Percentiles rank a stretch among this genome's conserved stretches.
Conservation (phyloP, 257 asterid genomes). For the Perilla frutescens region DNA sequence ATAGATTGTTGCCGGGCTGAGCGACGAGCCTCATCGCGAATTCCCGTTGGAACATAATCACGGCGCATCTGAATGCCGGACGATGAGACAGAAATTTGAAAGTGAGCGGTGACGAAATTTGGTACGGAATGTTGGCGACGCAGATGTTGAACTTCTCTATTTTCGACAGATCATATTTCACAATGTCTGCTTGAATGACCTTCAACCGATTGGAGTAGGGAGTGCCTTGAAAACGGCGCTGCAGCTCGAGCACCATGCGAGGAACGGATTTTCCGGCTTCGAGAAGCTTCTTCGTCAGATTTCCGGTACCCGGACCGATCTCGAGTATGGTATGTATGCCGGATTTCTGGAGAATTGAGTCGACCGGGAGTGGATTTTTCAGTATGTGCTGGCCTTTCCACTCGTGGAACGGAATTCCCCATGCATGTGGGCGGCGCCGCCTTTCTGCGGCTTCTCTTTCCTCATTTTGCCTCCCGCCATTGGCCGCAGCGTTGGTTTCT, state of each 20-base stretch:
- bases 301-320: conserved; percentile 98
- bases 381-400: conserved; percentile 95
- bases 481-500: conserved; percentile 1
- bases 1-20: conserved; percentile 87
- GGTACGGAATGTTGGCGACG: conserved; percentile 95
- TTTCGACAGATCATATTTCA: conserved; percentile 68
- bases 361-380: conserved; percentile 81
- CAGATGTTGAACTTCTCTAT: conserved; percentile 88
- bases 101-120: conserved; percentile 95
- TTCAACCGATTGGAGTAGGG: conserved; percentile 67
- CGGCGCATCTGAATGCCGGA: conserved; percentile 90
- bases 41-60: conserved; percentile 94
- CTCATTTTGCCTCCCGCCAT: conserved; percentile 96
- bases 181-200: conserved; percentile 91
- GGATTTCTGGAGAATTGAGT: conserved; percentile 84
- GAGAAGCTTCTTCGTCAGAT: conserved; percentile 93
- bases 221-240: conserved; percentile 90
- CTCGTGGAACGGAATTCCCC: conserved; percentile 96
- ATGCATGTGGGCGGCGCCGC: conserved; percentile 54
- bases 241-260: conserved; percentile 94
- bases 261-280: conserved; percentile 93
- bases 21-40: conserved; percentile 98
- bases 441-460: conserved; percentile 57
- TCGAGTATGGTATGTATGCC: conserved; percentile 87
- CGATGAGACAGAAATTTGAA: conserved; percentile 83